Base-by-base conservation (phyloP, 495 filamentous ascomycete genomes). In the Pseudomonodictys pantanalensis region DNA sequence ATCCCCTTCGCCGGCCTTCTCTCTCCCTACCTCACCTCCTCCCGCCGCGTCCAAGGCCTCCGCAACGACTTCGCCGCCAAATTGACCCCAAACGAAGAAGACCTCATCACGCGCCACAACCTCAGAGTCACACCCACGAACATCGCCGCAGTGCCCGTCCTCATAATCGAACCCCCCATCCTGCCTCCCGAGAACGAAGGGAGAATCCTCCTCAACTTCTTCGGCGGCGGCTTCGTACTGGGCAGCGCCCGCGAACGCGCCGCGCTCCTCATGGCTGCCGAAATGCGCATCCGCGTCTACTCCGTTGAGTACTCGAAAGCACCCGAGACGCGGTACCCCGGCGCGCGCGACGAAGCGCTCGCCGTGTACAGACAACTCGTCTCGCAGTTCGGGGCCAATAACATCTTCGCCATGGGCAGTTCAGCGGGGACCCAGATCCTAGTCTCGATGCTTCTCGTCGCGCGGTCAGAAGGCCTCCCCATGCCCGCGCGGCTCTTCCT, bases 231-330 rank as follows among this genome's bases (percentile, higher is more conserved):
- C 6, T 50, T 50, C 18, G 10, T 24, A 9, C 5, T 50, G 46
- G 46, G 46, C 26, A 50, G 25, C 28, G 5, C 46, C 5, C 12
- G 46, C 12, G 46, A 50, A 5, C 17, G 46, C 10, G 25, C 46
- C 15, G 46, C 18, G 15, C 46, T 50, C 8, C 9, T 28, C 10
- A 50, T 50, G 46, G 46, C 46, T 6, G 25, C 46, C 10, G 46
- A 50, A 18, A 30, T 50, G 46, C 10, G 46, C 6, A 28, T 50
- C 46, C 20, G 25, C 15, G 25, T 50, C 46, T 50, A 50, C 25
- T 50, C 42, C 7, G 17, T 45, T 8, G 17, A 17, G 8, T 45
- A 45, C 22, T 8, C 42, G 8, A 45, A 18, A 45, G 7, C 42
- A 18, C 42, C 42, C n/a, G 42, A 45, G 18, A 17, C 22, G n/a